Conservation (phyloP, 148 eudicot species). For the Rhododendron griersonianum region DNA sequence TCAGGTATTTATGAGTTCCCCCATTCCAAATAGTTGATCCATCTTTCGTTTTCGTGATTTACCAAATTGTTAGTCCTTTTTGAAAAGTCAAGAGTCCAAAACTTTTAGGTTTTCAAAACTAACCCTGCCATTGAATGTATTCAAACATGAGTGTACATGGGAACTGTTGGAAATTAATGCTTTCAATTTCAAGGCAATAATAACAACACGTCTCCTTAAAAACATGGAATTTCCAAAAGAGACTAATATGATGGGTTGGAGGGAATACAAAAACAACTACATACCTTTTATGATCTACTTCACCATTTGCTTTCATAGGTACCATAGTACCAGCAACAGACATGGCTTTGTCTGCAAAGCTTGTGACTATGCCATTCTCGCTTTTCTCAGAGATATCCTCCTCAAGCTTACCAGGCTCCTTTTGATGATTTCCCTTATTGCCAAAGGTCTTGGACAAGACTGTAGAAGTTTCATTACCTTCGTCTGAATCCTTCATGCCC, state of each 20-base stretch:
- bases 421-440: slow-evolving; percentile 19
- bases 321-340: slow-evolving; percentile 92
- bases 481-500: slow-evolving; percentile 35
- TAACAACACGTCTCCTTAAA: background rate
- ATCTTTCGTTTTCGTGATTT: no score
- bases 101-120: background rate
- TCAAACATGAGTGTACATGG: background rate
- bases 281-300: slow-evolving; percentile 90
- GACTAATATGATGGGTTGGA: background rate
- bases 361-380: slow-evolving; percentile 52
- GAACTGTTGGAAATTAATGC: background rate
- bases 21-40: background rate
- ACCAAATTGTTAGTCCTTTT: no score
- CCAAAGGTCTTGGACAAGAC: slow-evolving; percentile 24
- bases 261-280: background rate
- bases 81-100: background rate
- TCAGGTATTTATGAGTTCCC: background rate
- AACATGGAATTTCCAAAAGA: background rate
- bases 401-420: slow-evolving; percentile 31
- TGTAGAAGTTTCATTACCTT: slow-evolving; percentile 28
- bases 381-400: slow-evolving; percentile 35
- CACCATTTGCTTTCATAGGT: slow-evolving; percentile 80
- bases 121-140: background rate
- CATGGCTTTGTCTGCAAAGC: slow-evolving; percentile 95
- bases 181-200: background rate